A percentile compares a stretch with the other conserved stretches of the same genome.
phyloP scores from a whole-genome alignment of 2,329 filamentous ascomycete genomes.

The Colletotrichum cereale region DNA sequence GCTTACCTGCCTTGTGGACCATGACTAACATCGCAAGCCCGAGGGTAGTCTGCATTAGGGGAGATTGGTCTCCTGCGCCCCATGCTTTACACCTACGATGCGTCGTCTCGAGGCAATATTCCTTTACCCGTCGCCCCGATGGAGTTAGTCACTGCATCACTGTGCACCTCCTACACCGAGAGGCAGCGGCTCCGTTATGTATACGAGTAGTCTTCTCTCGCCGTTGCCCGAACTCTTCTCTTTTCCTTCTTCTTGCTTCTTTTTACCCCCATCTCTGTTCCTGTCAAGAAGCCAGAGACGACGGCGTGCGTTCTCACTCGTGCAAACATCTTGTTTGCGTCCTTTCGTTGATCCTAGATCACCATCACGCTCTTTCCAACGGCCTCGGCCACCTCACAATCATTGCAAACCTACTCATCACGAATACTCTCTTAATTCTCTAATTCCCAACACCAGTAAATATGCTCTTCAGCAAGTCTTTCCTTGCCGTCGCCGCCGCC shows the following conservation, averaged over 20 bases:
- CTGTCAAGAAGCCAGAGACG: conserved; percentile 40
- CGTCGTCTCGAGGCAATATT: conserved; percentile 7
- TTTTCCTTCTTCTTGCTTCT: neutral
- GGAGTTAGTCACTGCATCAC: conserved; percentile 22
- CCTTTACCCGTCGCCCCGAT: conserved; percentile 8
- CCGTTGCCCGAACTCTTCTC: neutral
- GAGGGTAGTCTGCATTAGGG: neutral
- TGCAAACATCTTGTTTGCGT: conserved; percentile 45
- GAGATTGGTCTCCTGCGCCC: conserved; percentile 31
- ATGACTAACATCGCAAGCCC: neutral
- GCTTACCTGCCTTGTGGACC: neutral
- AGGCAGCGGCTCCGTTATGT: conserved; percentile 20
- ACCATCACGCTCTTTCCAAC: conserved; percentile 49
- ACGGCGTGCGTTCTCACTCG: conserved; percentile 30
- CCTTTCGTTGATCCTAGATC: conserved; percentile 52
- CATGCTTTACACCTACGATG: conserved; percentile 18
- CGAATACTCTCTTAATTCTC: conserved; percentile 36
- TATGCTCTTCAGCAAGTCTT: conserved; percentile 45
- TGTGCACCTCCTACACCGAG: neutral
- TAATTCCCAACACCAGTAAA: conserved; percentile 25
- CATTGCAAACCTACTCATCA: conserved; percentile 41
- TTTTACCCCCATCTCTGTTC: conserved; percentile 20
- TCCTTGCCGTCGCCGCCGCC: conserved; percentile 45
- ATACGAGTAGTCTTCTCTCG: conserved; percentile 3
- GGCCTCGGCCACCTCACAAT: conserved; percentile 52